A percentile compares a stretch with the other conserved stretches of the same genome.
Evolutionary conservation across 163 green algal species (phyloP).

Genomic region (Botryococcus braunii): DNA sequence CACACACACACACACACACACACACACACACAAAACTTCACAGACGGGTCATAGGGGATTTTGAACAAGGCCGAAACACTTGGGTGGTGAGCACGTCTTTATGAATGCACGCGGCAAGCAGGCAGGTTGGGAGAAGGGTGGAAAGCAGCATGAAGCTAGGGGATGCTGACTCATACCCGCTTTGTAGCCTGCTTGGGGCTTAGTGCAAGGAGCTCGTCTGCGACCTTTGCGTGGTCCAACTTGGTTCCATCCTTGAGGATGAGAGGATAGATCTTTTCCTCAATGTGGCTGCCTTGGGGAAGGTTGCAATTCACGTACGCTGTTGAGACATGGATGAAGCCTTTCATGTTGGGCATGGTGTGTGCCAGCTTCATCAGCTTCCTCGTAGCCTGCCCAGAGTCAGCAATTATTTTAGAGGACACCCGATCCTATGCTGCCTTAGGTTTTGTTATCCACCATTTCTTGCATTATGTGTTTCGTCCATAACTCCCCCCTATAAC

Average conservation of each 20-base stretch:
- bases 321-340: constrained; percentile 36
- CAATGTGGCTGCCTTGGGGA: constrained; percentile 21
- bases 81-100: too few species aligned
- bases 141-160: constrained; percentile 17
- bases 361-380: constrained; percentile 26
- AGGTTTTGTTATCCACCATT: too few species aligned
- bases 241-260: background rate
- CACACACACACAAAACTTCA: too few species aligned
- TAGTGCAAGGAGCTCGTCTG: constrained; percentile 8
- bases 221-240: background rate
- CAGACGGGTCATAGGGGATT: too few species aligned
- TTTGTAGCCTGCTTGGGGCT: background rate
- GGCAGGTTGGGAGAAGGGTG: too few species aligned
- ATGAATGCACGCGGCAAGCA: too few species aligned
- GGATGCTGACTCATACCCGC: background rate
- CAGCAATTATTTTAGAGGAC: background rate
- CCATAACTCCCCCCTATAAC: too few species aligned
- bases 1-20: too few species aligned
- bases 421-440: background rate
- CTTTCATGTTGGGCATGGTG: constrained; percentile 16
- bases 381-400: constrained; percentile 19
- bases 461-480: too few species aligned
- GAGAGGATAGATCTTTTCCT: constrained; percentile 43
- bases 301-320: constrained; percentile 45
- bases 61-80: too few species aligned